These are phyloP conservation scores for Epichloe festucae DNA, from an alignment of 2,329 filamentous ascomycete genomes.

Conservation along the genomic window DNA sequence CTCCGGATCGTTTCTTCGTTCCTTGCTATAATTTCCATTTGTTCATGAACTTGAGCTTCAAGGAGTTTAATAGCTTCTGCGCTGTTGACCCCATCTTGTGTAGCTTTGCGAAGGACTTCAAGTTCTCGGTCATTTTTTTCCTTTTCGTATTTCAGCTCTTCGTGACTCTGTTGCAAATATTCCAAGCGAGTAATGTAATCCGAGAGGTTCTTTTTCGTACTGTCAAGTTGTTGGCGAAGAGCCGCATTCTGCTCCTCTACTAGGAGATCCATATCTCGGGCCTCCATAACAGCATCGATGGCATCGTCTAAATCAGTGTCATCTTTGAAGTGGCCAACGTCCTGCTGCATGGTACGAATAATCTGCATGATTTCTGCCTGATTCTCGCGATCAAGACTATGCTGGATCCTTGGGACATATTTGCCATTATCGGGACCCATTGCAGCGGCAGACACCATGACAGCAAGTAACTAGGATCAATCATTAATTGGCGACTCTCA, in stretches of 20 bases:
- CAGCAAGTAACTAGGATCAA: conserved; percentile 41
- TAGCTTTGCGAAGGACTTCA: conserved; percentile 35
- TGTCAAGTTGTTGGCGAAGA: conserved; percentile 37
- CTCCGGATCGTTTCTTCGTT: conserved; percentile 43
- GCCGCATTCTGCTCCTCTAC: conserved; percentile 42
- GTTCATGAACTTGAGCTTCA: conserved; percentile 46
- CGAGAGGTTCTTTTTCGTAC: conserved; percentile 42
- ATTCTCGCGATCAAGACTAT: conserved; percentile 26
- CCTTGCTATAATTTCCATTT: conserved; percentile 55
- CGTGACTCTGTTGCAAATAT: conserved; percentile 47
- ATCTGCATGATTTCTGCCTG: conserved; percentile 34
- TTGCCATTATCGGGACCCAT: conserved; percentile 42
- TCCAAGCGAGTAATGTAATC: conserved; percentile 47
- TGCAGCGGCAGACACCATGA: conserved; percentile 48
- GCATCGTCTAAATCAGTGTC: conserved; percentile 27
- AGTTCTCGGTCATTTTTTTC: conserved; percentile 43
- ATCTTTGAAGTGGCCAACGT: conserved; percentile 22
- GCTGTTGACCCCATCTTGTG: conserved; percentile 38
- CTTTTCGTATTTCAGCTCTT: conserved; percentile 51
- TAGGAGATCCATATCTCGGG: conserved; percentile 41
- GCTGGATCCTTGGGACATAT: conserved; percentile 36
- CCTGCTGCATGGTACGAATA: conserved; percentile 28
- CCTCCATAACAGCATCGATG: conserved; percentile 26
- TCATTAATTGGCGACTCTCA: neutral
- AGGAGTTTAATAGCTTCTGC: conserved; percentile 40